Conservation (phyloP, 192 early-diverging fungal genomes). For the Entomortierella parvispora region DNA sequence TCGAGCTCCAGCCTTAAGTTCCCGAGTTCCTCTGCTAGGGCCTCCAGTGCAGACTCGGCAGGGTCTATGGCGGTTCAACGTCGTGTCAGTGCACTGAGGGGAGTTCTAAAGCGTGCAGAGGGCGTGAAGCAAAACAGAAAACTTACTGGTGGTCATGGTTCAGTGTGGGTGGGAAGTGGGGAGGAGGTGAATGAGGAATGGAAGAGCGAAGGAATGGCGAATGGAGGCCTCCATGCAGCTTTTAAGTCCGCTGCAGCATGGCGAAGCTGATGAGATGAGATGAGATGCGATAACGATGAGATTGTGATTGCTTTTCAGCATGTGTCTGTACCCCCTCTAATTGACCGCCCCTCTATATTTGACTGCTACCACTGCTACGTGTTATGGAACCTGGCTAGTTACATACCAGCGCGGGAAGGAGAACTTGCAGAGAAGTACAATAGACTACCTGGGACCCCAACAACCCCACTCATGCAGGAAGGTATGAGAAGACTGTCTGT, state of each 20-base stretch:
- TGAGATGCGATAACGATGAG: too few species aligned
- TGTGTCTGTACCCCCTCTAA: too few species aligned
- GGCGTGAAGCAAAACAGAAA: not conserved
- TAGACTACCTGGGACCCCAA: constrained; percentile 17
- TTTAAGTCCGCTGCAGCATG: too few species aligned
- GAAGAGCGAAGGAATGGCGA: too few species aligned
- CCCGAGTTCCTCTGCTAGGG: constrained; percentile 15
- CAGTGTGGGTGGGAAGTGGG: not conserved
- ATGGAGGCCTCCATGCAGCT: too few species aligned
- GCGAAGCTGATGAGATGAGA: too few species aligned
- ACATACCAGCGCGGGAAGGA: constrained; percentile 38
- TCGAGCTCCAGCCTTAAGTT: constrained; percentile 19
- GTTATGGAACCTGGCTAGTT: too few species aligned
- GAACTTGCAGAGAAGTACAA: constrained; percentile 27
- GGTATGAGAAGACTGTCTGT: constrained; percentile 15
- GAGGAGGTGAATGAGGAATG: too few species aligned
- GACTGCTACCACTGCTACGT: too few species aligned
- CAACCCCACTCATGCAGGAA: constrained; percentile 16
- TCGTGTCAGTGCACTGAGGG: not conserved
- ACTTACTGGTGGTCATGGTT: constrained; percentile 25
- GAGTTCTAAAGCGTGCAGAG: constrained; percentile 5
- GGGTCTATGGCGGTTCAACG: too few species aligned
- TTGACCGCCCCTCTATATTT: too few species aligned
- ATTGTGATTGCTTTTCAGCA: too few species aligned
- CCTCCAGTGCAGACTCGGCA: constrained; percentile 32